These are phyloP conservation scores for Ceriops tagal DNA, from an alignment of 345 rosid genomes.

Conservation along the genomic window DNA sequence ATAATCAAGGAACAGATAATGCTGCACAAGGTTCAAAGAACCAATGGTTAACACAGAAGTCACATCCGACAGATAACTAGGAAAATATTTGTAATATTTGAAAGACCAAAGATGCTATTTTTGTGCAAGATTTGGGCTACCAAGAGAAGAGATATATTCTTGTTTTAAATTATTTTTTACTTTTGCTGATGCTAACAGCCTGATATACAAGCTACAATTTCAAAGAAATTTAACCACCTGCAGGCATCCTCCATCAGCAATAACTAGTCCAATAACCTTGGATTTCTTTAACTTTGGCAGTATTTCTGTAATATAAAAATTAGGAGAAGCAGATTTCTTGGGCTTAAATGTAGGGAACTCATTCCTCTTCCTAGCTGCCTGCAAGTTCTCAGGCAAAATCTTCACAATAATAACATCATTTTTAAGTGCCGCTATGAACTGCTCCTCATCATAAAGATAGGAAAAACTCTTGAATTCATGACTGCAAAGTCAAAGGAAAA, in stretches of 20 bases:
- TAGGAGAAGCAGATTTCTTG: constrained; percentile 63
- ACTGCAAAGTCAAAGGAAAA: constrained; percentile 37
- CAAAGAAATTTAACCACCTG: constrained; percentile 48
- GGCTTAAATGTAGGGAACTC: constrained; percentile 74
- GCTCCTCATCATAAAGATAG: constrained; percentile 86
- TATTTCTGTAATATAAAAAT: constrained; percentile 70
- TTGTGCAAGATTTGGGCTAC: too few species aligned
- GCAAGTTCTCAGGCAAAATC: constrained; percentile 73
- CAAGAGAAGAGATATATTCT: too few species aligned
- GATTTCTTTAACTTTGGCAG: constrained; percentile 69
- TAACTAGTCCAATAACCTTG: constrained; percentile 68
- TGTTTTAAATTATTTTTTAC: too few species aligned
- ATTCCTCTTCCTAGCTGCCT: constrained; percentile 70
- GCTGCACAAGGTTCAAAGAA: constrained; percentile 5
- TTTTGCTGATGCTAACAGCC: too few species aligned
- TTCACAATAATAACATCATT: constrained; percentile 69
- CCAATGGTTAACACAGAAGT: background rate
- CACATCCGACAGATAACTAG: background rate
- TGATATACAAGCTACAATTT: too few species aligned
- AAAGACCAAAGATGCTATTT: background rate
- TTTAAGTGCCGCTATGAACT: constrained; percentile 84
- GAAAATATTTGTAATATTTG: background rate
- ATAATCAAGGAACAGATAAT: background rate
- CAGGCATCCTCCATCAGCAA: constrained; percentile 85
- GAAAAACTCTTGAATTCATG: constrained; percentile 90